Evolutionary conservation across 768 basidiomycete genomes (phyloP).

Genomic region (Vararia minispora): DNA sequence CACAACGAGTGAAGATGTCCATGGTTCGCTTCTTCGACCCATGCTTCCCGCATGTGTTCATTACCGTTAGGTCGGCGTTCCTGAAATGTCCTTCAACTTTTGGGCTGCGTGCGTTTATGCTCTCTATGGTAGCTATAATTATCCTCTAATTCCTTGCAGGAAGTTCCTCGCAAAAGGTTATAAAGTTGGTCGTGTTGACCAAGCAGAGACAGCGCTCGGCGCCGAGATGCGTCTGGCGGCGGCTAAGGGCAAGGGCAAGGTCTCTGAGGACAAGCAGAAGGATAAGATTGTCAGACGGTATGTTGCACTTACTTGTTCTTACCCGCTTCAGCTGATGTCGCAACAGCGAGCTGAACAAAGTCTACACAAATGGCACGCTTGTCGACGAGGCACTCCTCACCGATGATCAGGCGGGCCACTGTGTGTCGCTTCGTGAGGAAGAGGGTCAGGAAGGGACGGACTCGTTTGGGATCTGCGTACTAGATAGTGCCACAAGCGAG

Average conservation of each 20-base stretch:
- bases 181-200: conserved; percentile 95
- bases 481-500: conserved; percentile 93
- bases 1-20: conserved; percentile 92
- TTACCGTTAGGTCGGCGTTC: conserved; percentile 71
- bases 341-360: conserved; percentile 81
- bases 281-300: conserved; percentile 87
- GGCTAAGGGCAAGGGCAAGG: conserved; percentile 42
- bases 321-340: conserved; percentile 6
- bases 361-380: conserved; percentile 93
- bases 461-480: conserved; percentile 77
- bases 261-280: conserved; percentile 39
- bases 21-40: conserved; percentile 49
- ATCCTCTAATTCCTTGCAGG: conserved; percentile 25
- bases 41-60: background rate
- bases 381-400: conserved; percentile 82
- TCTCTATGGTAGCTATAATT: conserved; percentile 1
- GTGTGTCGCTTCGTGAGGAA: conserved; percentile 75
- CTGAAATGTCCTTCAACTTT: conserved; percentile 86
- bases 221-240: conserved; percentile 90
- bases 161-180: conserved; percentile 86
- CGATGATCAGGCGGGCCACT: conserved; percentile 93
- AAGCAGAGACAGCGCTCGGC: conserved; percentile 93
- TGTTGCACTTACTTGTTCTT: conserved; percentile 4
- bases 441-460: conserved; percentile 27
- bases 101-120: conserved; percentile 69